phyloP scores from a whole-genome alignment of 2,329 filamentous ascomycete genomes.

The Trichothecium sympodiale region DNA sequence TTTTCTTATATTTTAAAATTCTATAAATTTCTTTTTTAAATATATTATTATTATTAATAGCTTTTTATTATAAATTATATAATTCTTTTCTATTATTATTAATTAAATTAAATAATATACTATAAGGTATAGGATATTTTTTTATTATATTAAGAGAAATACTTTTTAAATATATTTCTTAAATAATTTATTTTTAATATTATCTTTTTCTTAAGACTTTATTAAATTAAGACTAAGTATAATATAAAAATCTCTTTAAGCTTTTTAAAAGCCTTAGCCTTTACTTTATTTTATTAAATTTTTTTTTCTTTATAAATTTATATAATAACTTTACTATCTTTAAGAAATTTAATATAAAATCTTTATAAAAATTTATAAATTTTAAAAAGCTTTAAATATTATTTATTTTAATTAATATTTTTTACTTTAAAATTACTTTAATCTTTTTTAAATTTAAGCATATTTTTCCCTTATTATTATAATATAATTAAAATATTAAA shows the following conservation, averaged over 20 bases:
- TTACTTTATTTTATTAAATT: background rate
- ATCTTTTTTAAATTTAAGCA: too few relatives aligned
- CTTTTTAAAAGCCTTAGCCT: background rate
- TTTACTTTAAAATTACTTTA: too few relatives aligned
- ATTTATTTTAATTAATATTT: background rate
- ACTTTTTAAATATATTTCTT: too few relatives aligned
- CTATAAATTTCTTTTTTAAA: background rate
- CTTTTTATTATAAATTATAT: background rate
- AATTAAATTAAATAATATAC: background rate
- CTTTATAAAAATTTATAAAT: background rate
- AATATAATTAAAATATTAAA: background rate
- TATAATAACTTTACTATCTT: background rate
- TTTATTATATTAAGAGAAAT: too few relatives aligned
- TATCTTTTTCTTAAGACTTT: too few relatives aligned
- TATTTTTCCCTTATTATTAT: background rate
- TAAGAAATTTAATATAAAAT: background rate
- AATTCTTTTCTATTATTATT: too few relatives aligned
- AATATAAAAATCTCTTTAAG: slow-evolving; percentile 1
- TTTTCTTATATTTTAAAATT: background rate
- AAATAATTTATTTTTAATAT: too few relatives aligned
- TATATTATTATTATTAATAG: background rate
- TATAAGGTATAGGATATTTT: too few relatives aligned
- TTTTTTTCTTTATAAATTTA: background rate
- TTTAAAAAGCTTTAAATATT: slow-evolving; percentile 1
- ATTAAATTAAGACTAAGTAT: background rate